These are phyloP conservation scores for Dujonia santamariae DNA, from an alignment of 1,139 yeast genomes.

Conservation along the genomic window DNA sequence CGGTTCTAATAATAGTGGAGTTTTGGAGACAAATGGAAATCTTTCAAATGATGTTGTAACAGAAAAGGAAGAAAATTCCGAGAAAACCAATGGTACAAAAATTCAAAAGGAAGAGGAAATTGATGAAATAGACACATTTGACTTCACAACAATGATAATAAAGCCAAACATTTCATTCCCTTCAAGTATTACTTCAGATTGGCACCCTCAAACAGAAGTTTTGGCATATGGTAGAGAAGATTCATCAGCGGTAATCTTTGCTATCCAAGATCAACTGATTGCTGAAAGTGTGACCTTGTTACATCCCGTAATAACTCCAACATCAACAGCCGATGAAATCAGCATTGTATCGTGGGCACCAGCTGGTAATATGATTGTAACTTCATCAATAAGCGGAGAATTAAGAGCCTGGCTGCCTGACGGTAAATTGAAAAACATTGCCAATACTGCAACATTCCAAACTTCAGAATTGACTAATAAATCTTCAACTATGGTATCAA, in stretches of 20 bases:
- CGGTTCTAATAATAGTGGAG: neutral
- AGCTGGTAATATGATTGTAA: constrained; percentile 51
- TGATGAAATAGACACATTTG: neutral
- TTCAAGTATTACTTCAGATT: constrained; percentile 30
- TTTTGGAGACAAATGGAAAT: neutral
- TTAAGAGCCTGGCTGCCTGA: constrained; percentile 66
- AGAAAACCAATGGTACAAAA: no score
- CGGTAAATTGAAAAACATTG: constrained; percentile 61
- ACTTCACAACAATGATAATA: constrained; percentile 21
- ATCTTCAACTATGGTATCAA: constrained; percentile 16
- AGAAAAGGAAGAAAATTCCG: constrained; percentile 5
- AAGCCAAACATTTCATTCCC: constrained; percentile 21
- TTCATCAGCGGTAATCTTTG: constrained; percentile 34
- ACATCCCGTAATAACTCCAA: constrained; percentile 25
- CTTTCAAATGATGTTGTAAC: constrained; percentile 5
- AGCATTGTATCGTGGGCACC: constrained; percentile 64
- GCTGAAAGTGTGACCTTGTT: constrained; percentile 33
- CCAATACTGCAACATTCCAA: constrained; percentile 13
- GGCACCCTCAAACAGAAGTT: constrained; percentile 40
- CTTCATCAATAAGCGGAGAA: constrained; percentile 63
- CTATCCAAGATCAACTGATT: constrained; percentile 26
- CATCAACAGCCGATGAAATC: constrained; percentile 22
- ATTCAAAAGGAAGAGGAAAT: neutral
- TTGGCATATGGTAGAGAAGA: constrained; percentile 38
- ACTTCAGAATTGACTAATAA: constrained; percentile 5